Base-by-base conservation (phyloP, 345 rosid species). In the Gossypium bickii region DNA sequence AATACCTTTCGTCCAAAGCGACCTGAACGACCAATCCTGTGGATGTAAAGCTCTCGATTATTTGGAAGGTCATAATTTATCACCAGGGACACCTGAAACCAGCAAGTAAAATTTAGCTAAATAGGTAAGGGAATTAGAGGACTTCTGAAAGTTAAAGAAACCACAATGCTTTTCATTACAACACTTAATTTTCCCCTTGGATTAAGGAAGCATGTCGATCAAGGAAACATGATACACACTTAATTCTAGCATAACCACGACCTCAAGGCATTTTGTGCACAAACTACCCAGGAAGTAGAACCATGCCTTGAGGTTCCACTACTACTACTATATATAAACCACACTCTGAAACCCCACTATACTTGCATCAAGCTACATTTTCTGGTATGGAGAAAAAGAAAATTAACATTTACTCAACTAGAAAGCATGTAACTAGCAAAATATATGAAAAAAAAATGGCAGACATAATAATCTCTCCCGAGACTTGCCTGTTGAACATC, bases 41-140 rank as follows among this genome's bases (percentile, higher is more conserved):
- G 99, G 74, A 95, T 93, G 85, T 95, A 95, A 60, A 93, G 97
- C 82, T 95, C 99, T 85, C 98, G 97, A 81, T 91, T 95, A 82
- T 91, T 93, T 64, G 99, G 98, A 44, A 95, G 96, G 82, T 95
- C 99, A 83, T 93, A 93, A 74, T 95, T 95, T 38, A 95, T 91
- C 78, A 95, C 99, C 74, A 95, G 80, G 49, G 99, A 95, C 63
- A 95, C 98, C 98, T 95, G 85, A 27, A 76, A 55, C 64, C 70
- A 61, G 52, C 62, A 62, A 65, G 71, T 22, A 74, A 29, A 63
- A 5, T 41, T 67, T 67, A 67, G 57, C 51, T 25, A 18, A 65
- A 48, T 3, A 24, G 9, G 27, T 20, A 22, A 0, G 6, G 3
- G 15, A 47, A 43, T 4, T 3, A 22, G 3, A 63, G 12, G 12